Base-by-base conservation (phyloP, 306 rosid species). In the Prosopis cineraria region DNA sequence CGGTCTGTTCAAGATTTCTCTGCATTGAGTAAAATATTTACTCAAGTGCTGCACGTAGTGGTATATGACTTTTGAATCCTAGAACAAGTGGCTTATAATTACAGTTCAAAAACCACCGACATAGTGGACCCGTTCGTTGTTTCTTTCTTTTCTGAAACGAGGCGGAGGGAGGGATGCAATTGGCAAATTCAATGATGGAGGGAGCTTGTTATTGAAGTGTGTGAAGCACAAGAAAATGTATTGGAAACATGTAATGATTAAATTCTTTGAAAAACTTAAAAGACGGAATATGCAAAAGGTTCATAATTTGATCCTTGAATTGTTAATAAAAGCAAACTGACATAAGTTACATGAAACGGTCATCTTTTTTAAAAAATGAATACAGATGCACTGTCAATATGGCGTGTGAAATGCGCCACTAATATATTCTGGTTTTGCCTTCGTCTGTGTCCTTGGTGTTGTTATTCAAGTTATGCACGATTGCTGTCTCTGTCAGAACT, bases 211-310 rank as follows among this genome's bases (percentile, higher is more conserved):
- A 37, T 27, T 59, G 16, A 56, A 78, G 79, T 50, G 11, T 58
- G 82, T 37, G 34, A 37, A 58, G 34, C 58, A 65, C 47, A 55
- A 48, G 27, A 41, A 43, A 72, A 48, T 48, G 55, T 56, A 68
- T 66, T 77, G 82, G 60, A 41, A 56, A 44, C 82, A 67, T 82
- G 79, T 19, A 68, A 83, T 83, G 43, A 83, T 83, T 59, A 37
- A 47, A 55, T 78, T 73, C 22, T 65, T 78, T 83, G 86, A 83
- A 83, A 83, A 78, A 73, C 77, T 68, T 55, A 0, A 55, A 56
- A 55, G 79, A 72, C 52, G 71, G 29, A 58, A 10, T n/a, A n/a
- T 75, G 63, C 73, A 8, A 71, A 53, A 71, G 22, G 13, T 55
- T 72, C 71, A 77, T 72, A 72, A 77, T 72, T 66, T 66, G 37